These are phyloP conservation scores for Pestalotiopsis fici DNA, from an alignment of 2,329 filamentous ascomycete species.

Conservation along the genomic window DNA sequence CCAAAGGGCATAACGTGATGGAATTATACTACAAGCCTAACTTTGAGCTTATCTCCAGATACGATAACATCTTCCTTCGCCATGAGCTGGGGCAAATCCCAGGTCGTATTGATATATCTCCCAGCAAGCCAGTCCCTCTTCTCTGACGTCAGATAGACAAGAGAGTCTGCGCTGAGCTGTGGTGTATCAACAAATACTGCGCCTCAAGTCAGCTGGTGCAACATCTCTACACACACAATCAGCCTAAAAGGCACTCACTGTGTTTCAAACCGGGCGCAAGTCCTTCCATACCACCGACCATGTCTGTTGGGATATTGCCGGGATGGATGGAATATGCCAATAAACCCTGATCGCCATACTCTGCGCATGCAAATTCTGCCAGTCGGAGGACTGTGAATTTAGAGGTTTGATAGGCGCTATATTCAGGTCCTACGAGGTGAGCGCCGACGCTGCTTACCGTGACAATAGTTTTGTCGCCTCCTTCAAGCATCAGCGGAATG, in stretches of 20 bases:
- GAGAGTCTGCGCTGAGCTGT: slow-evolving; percentile 27
- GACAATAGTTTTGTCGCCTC: slow-evolving; percentile 37
- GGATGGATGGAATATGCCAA: slow-evolving; percentile 44
- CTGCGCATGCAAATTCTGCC: slow-evolving; percentile 42
- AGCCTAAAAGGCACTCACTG: background rate
- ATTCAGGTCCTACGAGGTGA: slow-evolving; percentile 24
- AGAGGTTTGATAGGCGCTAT: slow-evolving; percentile 41
- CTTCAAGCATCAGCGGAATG: slow-evolving; percentile 38
- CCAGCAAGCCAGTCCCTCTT: slow-evolving; percentile 32
- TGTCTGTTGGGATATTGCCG: slow-evolving; percentile 39
- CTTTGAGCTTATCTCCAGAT: slow-evolving; percentile 26
- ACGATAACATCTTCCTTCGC: slow-evolving; percentile 28
- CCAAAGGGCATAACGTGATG: no score
- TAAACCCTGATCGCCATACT: slow-evolving; percentile 40
- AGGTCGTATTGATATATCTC: slow-evolving; percentile 38
- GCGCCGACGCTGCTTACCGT: slow-evolving; percentile 42
- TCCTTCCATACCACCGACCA: slow-evolving; percentile 11
- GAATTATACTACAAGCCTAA: slow-evolving; percentile 25
- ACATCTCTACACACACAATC: background rate
- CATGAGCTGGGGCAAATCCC: slow-evolving; percentile 38
- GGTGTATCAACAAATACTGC: slow-evolving; percentile 25
- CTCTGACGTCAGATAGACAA: slow-evolving; percentile 29
- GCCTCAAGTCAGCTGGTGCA: background rate
- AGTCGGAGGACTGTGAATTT: slow-evolving; percentile 48
- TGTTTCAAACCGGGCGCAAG: background rate